Conservation (phyloP, 306 rosid species). For the Adenanthera pavonina region DNA sequence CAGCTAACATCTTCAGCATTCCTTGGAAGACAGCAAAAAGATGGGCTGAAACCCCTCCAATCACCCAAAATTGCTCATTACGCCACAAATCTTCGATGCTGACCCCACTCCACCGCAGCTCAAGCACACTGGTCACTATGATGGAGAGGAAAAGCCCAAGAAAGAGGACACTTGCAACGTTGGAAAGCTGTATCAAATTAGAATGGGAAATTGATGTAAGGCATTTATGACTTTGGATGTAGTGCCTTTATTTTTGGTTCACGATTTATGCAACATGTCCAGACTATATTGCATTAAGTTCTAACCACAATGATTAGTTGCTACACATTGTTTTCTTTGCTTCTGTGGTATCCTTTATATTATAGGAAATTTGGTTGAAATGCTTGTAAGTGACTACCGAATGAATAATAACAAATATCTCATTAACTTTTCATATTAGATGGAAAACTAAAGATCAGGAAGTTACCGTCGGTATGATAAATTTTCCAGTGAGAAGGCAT, state of each 20-base stretch:
- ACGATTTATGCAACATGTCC: neutral
- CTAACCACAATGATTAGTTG: neutral
- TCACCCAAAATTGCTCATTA: slow-evolving; percentile 98
- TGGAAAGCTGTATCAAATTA: slow-evolving; percentile 73
- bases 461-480: slow-evolving; percentile 94
- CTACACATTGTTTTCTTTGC: neutral
- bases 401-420: neutral
- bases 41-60: slow-evolving; percentile 98
- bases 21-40: slow-evolving; percentile 99
- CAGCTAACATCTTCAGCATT: slow-evolving; percentile 86
- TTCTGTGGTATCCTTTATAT: slow-evolving; percentile 5
- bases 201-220: slow-evolving; percentile 4
- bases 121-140: slow-evolving; percentile 79
- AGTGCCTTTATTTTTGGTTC: neutral
- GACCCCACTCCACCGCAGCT: slow-evolving; percentile 97
- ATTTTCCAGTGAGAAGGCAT: slow-evolving; percentile 97
- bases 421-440: neutral
- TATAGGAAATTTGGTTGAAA: neutral
- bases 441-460: slow-evolving; percentile 19
- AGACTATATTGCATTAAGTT: neutral
- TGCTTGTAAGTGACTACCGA: neutral
- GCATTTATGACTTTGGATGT: neutral
- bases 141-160: slow-evolving; percentile 96
- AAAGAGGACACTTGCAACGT: slow-evolving; percentile 86
- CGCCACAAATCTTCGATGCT: slow-evolving; percentile 90